Percentiles rank a stretch among this genome's conserved stretches.
phyloP scores from a whole-genome alignment of 2,329 filamentous ascomycete genomes.

The Colletotrichum graminicola region DNA sequence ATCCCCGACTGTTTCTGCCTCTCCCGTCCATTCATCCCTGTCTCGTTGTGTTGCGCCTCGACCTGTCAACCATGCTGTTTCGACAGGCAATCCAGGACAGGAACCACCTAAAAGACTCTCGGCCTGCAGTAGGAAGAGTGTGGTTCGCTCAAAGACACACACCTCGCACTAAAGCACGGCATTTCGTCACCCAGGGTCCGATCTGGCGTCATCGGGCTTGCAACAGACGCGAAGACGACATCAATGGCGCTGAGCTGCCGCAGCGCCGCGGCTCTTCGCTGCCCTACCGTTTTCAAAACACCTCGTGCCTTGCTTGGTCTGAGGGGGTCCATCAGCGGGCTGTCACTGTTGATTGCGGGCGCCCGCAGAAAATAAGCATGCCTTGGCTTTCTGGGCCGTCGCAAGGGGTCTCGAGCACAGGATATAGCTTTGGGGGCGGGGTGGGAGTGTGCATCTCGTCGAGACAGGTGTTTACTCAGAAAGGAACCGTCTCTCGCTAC shows the following conservation, averaged over 20 bases:
- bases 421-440: neutral
- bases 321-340: neutral
- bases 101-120: constrained; percentile 34
- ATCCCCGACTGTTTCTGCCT: constrained; percentile 15
- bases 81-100: neutral
- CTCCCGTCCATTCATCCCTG: constrained; percentile 20
- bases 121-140: neutral
- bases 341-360: neutral
- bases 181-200: constrained; percentile 36
- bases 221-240: constrained; percentile 2
- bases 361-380: neutral
- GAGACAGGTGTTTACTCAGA: constrained; percentile 6
- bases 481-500: neutral
- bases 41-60: neutral
- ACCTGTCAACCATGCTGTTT: constrained; percentile 6
- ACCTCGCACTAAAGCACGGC: constrained; percentile 4
- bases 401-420: neutral
- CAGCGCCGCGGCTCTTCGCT: neutral
- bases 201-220: constrained; percentile 35
- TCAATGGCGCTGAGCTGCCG: constrained; percentile 7
- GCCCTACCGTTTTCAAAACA: neutral
- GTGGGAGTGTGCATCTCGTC: constrained; percentile 30
- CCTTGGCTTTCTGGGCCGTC: neutral
- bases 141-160: neutral
- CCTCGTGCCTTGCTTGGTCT: neutral